Base-by-base conservation (phyloP, 2,329 filamentous ascomycete species). In the Kalmusia sp. region DNA sequence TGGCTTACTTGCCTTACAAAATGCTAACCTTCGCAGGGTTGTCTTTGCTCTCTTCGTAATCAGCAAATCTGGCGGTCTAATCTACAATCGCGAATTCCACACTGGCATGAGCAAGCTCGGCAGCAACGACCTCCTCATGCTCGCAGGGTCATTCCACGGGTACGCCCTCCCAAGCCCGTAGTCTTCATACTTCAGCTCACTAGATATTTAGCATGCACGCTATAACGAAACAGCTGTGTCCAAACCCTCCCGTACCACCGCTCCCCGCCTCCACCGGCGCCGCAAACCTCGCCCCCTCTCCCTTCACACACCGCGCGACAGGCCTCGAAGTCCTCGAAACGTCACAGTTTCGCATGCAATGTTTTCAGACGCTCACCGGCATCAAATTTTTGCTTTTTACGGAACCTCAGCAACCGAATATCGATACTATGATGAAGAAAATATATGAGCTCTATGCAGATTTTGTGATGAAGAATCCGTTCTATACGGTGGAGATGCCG, bases 391-490 rank as follows among this genome's bases (percentile, higher is more conserved):
- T 99, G 33, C 82, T 99, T 49, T 97, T 99, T 73, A 97, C 95
- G 50, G 95, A 98, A 76, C 87, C 87, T 14, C 86, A 91, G 60
- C 93, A 96, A 79, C 85, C 88, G 43, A 96, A 96, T 69, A 88
- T 96, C 33, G 95, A 98, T 66, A 82, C 86, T 11, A 89, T 93
- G 38, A 87, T 96, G 64, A 84, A 87, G 71, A 89, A 87, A 74
- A 88, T 97, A 66, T 98, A 99, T 74, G 95, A 98, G 74, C 79
- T 98, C 47, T 99, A 98, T 79, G 85, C 91, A 45, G 95, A 99
- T 76, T 98, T 91, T 73, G 95, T 99, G 64, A 98, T 97, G 92
- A 99, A 98, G 82, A 99, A 99, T 75, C 95, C 95, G 1, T 99
- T 99, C 72, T 98, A 98, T 78, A 93, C 95, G 70, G 82, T 96